phyloP scores from a whole-genome alignment of 1,139 yeast genomes.

The Saccharomyces hybrid region DNA sequence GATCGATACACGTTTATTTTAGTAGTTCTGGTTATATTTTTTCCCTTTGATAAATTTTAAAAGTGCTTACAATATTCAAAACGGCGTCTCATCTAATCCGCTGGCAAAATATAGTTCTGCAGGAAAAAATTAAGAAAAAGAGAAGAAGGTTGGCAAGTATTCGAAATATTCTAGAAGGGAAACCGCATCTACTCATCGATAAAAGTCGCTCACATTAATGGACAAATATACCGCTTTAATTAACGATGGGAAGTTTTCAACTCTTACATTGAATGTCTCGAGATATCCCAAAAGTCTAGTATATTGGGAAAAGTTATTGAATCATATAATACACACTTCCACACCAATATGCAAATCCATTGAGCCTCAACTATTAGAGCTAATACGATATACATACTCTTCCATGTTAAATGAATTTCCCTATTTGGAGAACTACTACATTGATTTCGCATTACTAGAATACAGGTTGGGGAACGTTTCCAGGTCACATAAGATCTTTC shows the following conservation, averaged over 20 bases:
- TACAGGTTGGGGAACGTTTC: conserved; percentile 51
- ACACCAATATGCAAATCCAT: conserved; percentile 26
- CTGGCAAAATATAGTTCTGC: neutral
- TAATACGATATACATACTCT: conserved; percentile 42
- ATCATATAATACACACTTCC: conserved; percentile 20
- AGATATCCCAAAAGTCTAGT: conserved; percentile 22
- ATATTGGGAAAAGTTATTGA: conserved; percentile 30
- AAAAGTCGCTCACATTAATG: conserved; percentile 9
- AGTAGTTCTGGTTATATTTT: neutral
- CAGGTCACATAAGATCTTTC: conserved; percentile 44
- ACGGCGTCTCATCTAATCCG: neutral
- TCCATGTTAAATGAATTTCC: conserved; percentile 61
- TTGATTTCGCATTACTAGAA: conserved; percentile 62
- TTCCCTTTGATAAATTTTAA: neutral
- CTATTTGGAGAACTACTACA: conserved; percentile 68
- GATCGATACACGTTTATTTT: neutral
- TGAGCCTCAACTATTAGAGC: conserved; percentile 13
- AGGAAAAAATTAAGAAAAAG: neutral
- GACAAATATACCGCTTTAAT: conserved; percentile 16
- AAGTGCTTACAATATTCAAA: neutral
- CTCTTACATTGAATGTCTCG: conserved; percentile 20
- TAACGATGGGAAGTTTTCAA: conserved; percentile 22
- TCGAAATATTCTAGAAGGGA: neutral
- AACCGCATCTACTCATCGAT: neutral
- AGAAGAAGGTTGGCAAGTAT: neutral